Conservation (phyloP, 192 early-diverging fungal genomes). For the Linnemannia schmuckeri region DNA sequence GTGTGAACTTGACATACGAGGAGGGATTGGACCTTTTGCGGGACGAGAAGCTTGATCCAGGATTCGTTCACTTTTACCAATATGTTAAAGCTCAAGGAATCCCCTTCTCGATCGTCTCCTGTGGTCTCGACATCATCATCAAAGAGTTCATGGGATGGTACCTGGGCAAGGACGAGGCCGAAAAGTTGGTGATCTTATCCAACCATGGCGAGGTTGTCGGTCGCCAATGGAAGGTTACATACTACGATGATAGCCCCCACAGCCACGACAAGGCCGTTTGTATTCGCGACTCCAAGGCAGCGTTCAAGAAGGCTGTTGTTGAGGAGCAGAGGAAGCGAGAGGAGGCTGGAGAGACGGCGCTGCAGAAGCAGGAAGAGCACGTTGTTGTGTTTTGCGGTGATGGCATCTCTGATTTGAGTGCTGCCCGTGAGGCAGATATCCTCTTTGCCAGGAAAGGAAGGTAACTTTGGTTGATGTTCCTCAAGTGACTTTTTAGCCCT, state of each 20-base stretch:
- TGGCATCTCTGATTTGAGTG: slow-evolving; percentile 82
- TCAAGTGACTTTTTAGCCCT: too few species aligned
- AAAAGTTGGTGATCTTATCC: slow-evolving; percentile 69
- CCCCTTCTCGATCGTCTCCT: slow-evolving; percentile 73
- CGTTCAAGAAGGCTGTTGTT: slow-evolving; percentile 25
- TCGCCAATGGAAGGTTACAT: slow-evolving; percentile 72
- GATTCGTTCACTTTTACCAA: slow-evolving; percentile 69
- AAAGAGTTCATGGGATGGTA: slow-evolving; percentile 65
- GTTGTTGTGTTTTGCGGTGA: slow-evolving; percentile 83
- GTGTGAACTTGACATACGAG: slow-evolving; percentile 23
- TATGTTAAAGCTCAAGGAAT: slow-evolving; percentile 62
- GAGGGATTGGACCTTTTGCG: slow-evolving; percentile 37
- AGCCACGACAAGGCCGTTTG: slow-evolving; percentile 75
- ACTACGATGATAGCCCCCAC: slow-evolving; percentile 71
- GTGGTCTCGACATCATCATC: slow-evolving; percentile 69
- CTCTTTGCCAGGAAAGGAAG: slow-evolving; percentile 79
- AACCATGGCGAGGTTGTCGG: slow-evolving; percentile 64
- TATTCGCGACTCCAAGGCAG: slow-evolving; percentile 32
- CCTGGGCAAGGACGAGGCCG: slow-evolving; percentile 58
- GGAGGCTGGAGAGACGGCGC: slow-evolving; percentile 3
- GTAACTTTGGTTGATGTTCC: neutral
- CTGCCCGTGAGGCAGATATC: slow-evolving; percentile 80
- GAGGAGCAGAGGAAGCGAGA: slow-evolving; percentile 13
- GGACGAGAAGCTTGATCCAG: slow-evolving; percentile 70
- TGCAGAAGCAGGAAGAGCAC: slow-evolving; percentile 20